These are phyloP conservation scores for Phaeosphaeriaceae sp. DNA, from an alignment of 2,329 filamentous ascomycete species.

Conservation along the genomic window DNA sequence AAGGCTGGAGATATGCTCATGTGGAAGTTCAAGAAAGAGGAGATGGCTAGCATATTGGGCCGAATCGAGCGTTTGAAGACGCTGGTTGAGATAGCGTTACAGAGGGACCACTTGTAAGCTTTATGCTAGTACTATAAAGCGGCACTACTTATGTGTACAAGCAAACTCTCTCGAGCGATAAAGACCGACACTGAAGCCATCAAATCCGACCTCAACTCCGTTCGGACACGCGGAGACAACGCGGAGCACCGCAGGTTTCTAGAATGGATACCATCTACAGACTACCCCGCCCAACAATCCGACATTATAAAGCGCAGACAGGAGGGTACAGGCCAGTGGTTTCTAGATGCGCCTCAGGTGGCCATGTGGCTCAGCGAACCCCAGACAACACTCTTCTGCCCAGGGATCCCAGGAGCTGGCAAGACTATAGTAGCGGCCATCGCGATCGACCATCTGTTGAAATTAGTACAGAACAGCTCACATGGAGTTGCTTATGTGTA, in stretches of 20 bases:
- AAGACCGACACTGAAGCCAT: constrained; percentile 11
- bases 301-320: constrained; percentile 49
- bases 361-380: constrained; percentile 7
- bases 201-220: not conserved
- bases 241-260: not conserved
- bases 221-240: constrained; percentile 4
- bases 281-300: constrained; percentile 50
- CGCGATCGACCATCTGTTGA: constrained; percentile 51
- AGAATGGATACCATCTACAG: constrained; percentile 48
- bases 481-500: constrained; percentile 54
- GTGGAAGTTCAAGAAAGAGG: constrained; percentile 23
- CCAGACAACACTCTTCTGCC: constrained; percentile 50
- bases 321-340: constrained; percentile 54
- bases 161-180: constrained; percentile 20
- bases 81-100: constrained; percentile 20
- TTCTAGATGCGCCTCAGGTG: constrained; percentile 47
- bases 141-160: constrained; percentile 6
- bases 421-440: constrained; percentile 57
- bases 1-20: not conserved
- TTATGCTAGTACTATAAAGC: not conserved
- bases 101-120: constrained; percentile 34
- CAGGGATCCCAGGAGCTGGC: too few relatives aligned
- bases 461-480: constrained; percentile 20
- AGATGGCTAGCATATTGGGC: constrained; percentile 21
- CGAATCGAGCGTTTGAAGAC: constrained; percentile 27